Evolutionary conservation across 805 yeast genomes (phyloP).

Genomic region (Torulaspora maleeae): DNA sequence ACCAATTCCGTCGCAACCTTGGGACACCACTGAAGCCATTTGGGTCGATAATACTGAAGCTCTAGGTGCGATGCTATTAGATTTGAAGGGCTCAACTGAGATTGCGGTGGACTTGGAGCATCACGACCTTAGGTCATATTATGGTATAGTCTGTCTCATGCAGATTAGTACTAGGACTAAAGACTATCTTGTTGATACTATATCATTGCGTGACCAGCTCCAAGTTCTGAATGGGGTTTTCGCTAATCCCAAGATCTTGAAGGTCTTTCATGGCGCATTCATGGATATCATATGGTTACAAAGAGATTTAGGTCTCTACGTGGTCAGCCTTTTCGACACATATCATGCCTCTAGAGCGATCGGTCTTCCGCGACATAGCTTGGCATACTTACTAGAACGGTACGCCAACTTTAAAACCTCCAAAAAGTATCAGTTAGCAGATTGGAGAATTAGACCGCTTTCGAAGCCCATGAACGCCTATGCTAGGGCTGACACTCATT

Average conservation of each 20-base stretch:
- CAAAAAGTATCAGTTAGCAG: conserved; percentile 92
- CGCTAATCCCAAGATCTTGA: conserved; percentile 73
- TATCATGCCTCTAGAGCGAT: conserved; percentile 79
- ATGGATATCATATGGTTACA: conserved; percentile 98
- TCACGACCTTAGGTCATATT: conserved; percentile 85
- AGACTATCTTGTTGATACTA: conserved; percentile 85
- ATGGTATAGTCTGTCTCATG: conserved; percentile 89
- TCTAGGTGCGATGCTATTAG: conserved; percentile 50
- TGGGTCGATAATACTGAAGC: conserved; percentile 65
- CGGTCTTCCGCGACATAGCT: conserved; percentile 75
- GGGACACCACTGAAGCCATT: conserved; percentile 59
- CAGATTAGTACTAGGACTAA: conserved; percentile 78
- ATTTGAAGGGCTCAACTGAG: conserved; percentile 48
- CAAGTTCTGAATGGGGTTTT: conserved; percentile 64
- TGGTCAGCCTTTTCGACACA: conserved; percentile 89
- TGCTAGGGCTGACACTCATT: conserved; percentile 95
- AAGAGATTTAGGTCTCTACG: conserved; percentile 85
- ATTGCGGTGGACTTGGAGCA: conserved; percentile 95
- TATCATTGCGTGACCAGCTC: conserved; percentile 70
- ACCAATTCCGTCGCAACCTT: conserved; percentile 53
- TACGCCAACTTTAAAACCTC: conserved; percentile 83
- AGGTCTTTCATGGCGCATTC: conserved; percentile 92
- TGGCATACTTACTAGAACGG: conserved; percentile 76
- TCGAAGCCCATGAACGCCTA: conserved; percentile 70
- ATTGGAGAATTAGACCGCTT: conserved; percentile 91